A percentile compares a stretch with the other conserved stretches of the same genome.
These are phyloP conservation scores for Tolypocladium capitatum DNA, from an alignment of 2,329 filamentous ascomycete genomes.

Conservation along the genomic window DNA sequence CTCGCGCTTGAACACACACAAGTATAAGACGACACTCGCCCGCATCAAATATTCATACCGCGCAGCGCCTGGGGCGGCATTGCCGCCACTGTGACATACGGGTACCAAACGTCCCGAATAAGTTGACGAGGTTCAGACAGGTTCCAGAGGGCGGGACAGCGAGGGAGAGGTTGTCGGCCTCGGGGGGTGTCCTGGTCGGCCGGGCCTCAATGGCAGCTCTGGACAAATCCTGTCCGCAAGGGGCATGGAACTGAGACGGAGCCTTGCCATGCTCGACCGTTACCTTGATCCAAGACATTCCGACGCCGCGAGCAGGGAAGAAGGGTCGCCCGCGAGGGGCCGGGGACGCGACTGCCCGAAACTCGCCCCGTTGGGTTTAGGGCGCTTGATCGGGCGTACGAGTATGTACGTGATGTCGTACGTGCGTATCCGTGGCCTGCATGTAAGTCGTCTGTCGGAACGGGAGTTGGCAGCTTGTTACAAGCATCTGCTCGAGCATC, in stretches of 20 bases:
- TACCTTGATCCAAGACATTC: neutral
- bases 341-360: neutral
- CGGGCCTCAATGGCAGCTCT: neutral
- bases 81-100: neutral
- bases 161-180: neutral
- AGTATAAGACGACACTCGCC: no score
- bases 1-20: no score
- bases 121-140: neutral
- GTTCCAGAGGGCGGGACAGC: no score
- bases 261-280: neutral
- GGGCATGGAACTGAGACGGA: neutral
- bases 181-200: neutral
- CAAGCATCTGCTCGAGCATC: neutral
- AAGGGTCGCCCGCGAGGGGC: neutral
- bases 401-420: no score
- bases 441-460: neutral
- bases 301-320: neutral
- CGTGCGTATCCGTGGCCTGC: no score
- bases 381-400: neutral
- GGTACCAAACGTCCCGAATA: neutral
- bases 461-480: neutral
- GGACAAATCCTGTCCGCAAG: neutral
- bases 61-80: no score
- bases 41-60: no score
- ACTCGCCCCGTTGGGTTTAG: neutral